Conservation (phyloP, 768 basidiomycete species). For the Phallus indusiatus region DNA sequence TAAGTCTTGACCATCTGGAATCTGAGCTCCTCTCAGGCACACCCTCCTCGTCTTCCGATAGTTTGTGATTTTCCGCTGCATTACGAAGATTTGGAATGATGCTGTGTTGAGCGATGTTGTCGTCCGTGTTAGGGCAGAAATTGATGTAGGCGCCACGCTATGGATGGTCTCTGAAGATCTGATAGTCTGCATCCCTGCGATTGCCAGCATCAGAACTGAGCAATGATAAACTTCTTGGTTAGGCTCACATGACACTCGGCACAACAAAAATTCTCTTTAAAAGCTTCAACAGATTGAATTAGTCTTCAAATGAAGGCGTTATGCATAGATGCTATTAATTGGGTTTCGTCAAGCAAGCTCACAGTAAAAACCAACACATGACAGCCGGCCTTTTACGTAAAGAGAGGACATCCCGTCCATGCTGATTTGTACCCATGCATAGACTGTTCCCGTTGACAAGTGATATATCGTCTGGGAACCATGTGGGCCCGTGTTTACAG, state of each 20-base stretch:
- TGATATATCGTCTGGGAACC: slow-evolving; percentile 4
- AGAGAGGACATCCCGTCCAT: neutral
- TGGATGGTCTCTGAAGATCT: too few species aligned
- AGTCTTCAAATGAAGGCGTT: neutral
- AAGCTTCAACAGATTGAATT: neutral
- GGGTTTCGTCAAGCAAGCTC: neutral
- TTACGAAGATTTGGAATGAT: slow-evolving; percentile 12
- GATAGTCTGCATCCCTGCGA: too few species aligned
- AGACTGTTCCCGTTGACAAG: neutral
- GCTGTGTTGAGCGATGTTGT: slow-evolving; percentile 41
- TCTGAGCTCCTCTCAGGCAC: too few species aligned
- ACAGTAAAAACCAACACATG: neutral
- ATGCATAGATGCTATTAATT: neutral
- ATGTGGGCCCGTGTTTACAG: neutral
- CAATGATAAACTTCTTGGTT: neutral
- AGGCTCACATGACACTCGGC: neutral
- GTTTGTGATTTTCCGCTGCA: slow-evolving; percentile 37
- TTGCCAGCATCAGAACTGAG: too few species aligned
- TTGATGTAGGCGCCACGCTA: too few species aligned
- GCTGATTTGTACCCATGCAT: neutral
- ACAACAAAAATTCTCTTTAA: neutral
- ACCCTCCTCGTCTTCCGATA: slow-evolving; percentile 66
- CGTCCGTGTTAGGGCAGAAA: too few species aligned
- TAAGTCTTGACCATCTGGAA: slow-evolving; percentile 80
- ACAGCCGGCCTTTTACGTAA: neutral